phyloP scores from a whole-genome alignment of 208 protist species.

The Giardia muris region DNA sequence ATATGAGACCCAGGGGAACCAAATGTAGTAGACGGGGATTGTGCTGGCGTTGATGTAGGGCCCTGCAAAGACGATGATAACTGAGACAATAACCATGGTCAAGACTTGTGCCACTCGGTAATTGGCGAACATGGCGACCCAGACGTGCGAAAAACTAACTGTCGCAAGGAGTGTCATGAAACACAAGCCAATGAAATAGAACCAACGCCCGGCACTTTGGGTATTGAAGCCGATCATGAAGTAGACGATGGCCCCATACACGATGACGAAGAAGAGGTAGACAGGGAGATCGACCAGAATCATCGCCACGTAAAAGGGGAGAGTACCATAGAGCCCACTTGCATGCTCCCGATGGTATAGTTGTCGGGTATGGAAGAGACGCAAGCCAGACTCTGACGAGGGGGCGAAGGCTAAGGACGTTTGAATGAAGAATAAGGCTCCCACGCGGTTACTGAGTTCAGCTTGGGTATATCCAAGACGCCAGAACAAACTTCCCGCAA shows the following conservation, averaged over 20 bases:
- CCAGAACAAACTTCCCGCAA: slow-evolving; percentile 1
- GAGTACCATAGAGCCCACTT: background rate
- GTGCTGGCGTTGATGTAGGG: slow-evolving; percentile 22
- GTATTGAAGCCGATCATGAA: slow-evolving; percentile 26
- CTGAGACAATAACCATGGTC: background rate
- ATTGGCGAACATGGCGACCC: background rate
- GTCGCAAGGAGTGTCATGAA: background rate
- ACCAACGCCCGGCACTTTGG: background rate
- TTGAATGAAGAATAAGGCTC: slow-evolving; percentile 24
- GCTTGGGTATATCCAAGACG: background rate
- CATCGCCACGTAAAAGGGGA: slow-evolving; percentile 9
- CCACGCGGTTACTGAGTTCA: background rate
- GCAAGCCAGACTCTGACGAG: background rate
- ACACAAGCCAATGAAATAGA: slow-evolving; percentile 19
- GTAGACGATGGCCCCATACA: background rate
- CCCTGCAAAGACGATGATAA: slow-evolving; percentile 14
- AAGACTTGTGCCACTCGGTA: background rate
- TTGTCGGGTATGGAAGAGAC: background rate
- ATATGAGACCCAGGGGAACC: background rate
- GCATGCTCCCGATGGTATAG: slow-evolving; percentile 16
- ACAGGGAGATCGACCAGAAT: slow-evolving; percentile 5
- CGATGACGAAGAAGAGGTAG: background rate
- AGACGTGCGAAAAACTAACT: background rate
- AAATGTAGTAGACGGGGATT: background rate
- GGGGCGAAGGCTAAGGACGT: slow-evolving; percentile 1